A percentile compares a stretch with the other conserved stretches of the same genome.
Conservation (phyloP, 441 rosid species). For the Erysimum cheiri region DNA sequence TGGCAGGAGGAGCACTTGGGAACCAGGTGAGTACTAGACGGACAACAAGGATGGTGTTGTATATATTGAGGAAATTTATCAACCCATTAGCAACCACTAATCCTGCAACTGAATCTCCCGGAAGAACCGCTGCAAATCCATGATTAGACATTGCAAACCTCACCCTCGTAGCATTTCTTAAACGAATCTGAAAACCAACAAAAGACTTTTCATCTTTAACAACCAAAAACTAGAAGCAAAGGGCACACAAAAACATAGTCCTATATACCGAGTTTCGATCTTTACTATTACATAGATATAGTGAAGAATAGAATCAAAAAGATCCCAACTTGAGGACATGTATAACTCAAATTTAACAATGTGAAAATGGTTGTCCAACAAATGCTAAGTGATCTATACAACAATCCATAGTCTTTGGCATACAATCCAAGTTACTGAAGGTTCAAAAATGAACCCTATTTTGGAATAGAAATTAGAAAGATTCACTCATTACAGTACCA, state of each 20-base stretch:
- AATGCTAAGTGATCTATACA: conserved; percentile 3
- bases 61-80: conserved; percentile 73
- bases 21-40: conserved; percentile 97
- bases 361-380: not conserved
- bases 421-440: not conserved
- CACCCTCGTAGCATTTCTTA: conserved; percentile 46
- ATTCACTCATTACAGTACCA: conserved; percentile 4
- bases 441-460: not conserved
- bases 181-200: conserved; percentile 51
- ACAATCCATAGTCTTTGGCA: conserved; percentile 10
- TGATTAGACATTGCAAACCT: conserved; percentile 51
- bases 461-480: not conserved
- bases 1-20: conserved; percentile 91
- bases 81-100: conserved; percentile 85
- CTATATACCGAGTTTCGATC: not conserved
- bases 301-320: not conserved
- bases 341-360: not conserved
- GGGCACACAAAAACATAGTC: conserved; percentile 15
- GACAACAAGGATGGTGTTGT: conserved; percentile 74
- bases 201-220: conserved; percentile 13
- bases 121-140: conserved; percentile 82
- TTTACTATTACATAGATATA: not conserved
- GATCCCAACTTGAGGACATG: conserved; percentile 19
- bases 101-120: conserved; percentile 89
- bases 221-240: conserved; percentile 8